A percentile compares a stretch with the other conserved stretches of the same genome.
These are phyloP conservation scores for Fraxinus paxiana DNA, from an alignment of 305 asterid genomes.

Conservation along the genomic window DNA sequence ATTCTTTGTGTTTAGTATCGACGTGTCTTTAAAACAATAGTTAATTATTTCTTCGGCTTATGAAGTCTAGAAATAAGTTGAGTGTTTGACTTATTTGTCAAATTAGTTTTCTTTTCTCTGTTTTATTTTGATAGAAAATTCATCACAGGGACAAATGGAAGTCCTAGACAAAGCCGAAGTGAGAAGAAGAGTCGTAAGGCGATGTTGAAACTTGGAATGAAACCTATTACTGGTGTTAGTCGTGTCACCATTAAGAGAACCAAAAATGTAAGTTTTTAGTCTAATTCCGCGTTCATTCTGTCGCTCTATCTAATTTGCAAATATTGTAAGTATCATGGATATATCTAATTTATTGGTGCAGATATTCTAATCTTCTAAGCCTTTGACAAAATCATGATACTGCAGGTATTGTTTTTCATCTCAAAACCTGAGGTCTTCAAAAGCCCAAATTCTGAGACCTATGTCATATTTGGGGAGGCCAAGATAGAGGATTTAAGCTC, in stretches of 20 bases:
- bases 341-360: neutral
- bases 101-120: neutral
- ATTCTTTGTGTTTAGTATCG: neutral
- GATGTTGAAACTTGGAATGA: slow-evolving; percentile 67
- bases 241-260: slow-evolving; percentile 62
- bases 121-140: neutral
- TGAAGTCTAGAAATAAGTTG: neutral
- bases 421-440: slow-evolving; percentile 87
- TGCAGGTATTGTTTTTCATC: slow-evolving; percentile 71
- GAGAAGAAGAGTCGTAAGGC: slow-evolving; percentile 75
- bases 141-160: slow-evolving; percentile 25
- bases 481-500: slow-evolving; percentile 87
- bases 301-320: neutral
- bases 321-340: neutral
- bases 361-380: neutral
- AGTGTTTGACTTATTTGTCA: neutral
- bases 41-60: neutral
- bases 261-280: slow-evolving; percentile 35
- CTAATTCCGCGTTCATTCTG: neutral
- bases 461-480: slow-evolving; percentile 74
- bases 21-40: neutral
- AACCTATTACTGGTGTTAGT: slow-evolving; percentile 53
- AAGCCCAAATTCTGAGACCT: slow-evolving; percentile 75
- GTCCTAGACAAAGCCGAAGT: slow-evolving; percentile 62
- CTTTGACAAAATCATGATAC: neutral